Evolutionary conservation across 768 basidiomycete genomes (phyloP).

Genomic region (Holtermannia corniformis): DNA sequence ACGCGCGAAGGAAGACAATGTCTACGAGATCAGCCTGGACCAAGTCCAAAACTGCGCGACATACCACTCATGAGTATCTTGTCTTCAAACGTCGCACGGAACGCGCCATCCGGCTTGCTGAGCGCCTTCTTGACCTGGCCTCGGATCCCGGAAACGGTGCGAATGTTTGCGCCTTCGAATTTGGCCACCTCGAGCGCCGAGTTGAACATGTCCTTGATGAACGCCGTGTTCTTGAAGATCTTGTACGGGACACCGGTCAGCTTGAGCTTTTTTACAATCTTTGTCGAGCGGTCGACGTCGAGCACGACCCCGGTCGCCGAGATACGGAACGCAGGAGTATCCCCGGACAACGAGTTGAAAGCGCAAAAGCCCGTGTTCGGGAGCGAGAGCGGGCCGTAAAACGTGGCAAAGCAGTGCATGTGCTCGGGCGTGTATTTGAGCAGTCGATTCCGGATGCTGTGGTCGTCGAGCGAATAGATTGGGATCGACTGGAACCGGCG

Average conservation of each 20-base stretch:
- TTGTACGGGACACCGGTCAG: constrained; percentile 91
- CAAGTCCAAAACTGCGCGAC: constrained; percentile 37
- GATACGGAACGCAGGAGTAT: constrained; percentile 68
- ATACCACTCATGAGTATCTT: constrained; percentile 90
- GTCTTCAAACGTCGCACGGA: constrained; percentile 95
- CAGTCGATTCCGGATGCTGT: constrained; percentile 96
- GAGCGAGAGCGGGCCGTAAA: constrained; percentile 82
- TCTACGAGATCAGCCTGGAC: constrained; percentile 48
- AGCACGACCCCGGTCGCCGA: constrained; percentile 90
- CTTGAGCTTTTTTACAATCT: constrained; percentile 98
- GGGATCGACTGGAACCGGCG: constrained; percentile 89
- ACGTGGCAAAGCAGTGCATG: constrained; percentile 98
- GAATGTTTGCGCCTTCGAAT: constrained; percentile 94
- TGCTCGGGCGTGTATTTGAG: constrained; percentile 99
- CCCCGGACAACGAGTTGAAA: constrained; percentile 72
- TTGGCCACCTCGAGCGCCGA: constrained; percentile 90
- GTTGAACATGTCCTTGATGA: constrained; percentile 94
- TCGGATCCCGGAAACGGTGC: constrained; percentile 88
- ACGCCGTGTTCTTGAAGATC: constrained; percentile 98
- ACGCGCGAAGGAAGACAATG: constrained; percentile 87
- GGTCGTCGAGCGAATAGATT: constrained; percentile 93
- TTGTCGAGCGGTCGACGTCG: constrained; percentile 80
- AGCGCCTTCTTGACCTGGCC: constrained; percentile 96
- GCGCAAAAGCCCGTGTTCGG: constrained; percentile 97
- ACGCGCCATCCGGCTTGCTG: constrained; percentile 88